A percentile compares a stretch with the other conserved stretches of the same genome.
Evolutionary conservation across 2,329 filamentous ascomycete species (phyloP).

Genomic region (Pseudogymnoascus sp.): DNA sequence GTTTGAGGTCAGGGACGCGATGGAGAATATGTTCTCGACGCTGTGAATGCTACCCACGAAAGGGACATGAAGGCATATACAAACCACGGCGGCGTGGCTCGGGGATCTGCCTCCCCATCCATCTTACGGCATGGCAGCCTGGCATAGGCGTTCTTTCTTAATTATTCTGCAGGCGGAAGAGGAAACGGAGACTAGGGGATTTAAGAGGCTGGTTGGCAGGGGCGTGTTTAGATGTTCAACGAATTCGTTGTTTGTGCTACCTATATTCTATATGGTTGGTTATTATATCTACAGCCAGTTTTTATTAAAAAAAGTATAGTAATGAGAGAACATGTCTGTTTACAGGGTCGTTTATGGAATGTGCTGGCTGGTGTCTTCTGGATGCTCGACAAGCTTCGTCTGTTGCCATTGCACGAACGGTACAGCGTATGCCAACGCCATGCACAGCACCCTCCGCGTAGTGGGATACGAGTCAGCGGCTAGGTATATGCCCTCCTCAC

Average conservation of each 20-base stretch:
- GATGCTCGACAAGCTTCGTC: no score
- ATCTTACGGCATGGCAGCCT: not conserved
- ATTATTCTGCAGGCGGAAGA: not conserved
- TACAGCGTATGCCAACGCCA: no score
- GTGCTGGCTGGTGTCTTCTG: no score
- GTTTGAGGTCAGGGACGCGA: slow-evolving; percentile 44
- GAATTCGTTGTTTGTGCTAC: not conserved
- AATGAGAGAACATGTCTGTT: not conserved
- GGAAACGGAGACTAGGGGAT: not conserved
- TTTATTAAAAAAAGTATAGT: not conserved
- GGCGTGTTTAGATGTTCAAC: not conserved
- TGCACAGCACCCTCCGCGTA: no score
- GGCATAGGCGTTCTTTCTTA: not conserved
- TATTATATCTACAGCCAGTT: not conserved
- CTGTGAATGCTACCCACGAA: not conserved
- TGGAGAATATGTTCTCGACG: slow-evolving; percentile 26
- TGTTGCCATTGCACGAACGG: no score
- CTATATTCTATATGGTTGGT: not conserved
- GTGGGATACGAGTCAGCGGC: no score
- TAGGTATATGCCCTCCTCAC: no score
- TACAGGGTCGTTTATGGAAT: not conserved
- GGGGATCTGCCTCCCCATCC: not conserved
- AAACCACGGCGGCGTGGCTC: not conserved
- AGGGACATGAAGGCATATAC: not conserved
- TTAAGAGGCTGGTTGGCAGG: not conserved